These are phyloP conservation scores for Lophium mytilinum DNA, from an alignment of 495 filamentous ascomycete species.

Conservation along the genomic window DNA sequence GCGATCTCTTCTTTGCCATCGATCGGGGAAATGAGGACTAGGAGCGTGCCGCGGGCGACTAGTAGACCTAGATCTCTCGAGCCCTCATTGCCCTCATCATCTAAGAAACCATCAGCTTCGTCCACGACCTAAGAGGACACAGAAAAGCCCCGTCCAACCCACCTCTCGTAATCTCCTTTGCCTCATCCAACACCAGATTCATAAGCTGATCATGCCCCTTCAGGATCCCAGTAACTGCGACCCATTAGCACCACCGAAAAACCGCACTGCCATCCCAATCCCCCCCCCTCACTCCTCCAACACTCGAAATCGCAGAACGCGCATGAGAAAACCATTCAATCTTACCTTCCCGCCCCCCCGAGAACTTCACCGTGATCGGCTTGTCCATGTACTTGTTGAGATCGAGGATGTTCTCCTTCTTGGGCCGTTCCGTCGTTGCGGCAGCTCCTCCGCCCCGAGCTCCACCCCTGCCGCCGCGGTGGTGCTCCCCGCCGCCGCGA, in stretches of 20 bases:
- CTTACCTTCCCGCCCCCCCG: slow-evolving; percentile 84
- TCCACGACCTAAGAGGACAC: slow-evolving; percentile 3
- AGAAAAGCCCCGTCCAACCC: slow-evolving; percentile 16
- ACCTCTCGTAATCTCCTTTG: slow-evolving; percentile 84
- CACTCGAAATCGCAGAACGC: background rate
- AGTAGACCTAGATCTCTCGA: slow-evolving; percentile 80
- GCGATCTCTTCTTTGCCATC: slow-evolving; percentile 93
- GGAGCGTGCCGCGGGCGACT: slow-evolving; percentile 83
- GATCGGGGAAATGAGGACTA: slow-evolving; percentile 84
- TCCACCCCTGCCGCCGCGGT: slow-evolving; percentile 35
- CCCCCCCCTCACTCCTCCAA: background rate
- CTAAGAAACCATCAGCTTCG: slow-evolving; percentile 35
- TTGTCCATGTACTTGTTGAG: slow-evolving; percentile 94
- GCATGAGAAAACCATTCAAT: slow-evolving; percentile 1
- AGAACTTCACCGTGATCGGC: slow-evolving; percentile 90
- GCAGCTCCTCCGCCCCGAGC: slow-evolving; percentile 35
- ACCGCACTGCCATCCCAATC: slow-evolving; percentile 1
- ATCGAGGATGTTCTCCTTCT: slow-evolving; percentile 98
- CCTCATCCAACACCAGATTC: slow-evolving; percentile 94
- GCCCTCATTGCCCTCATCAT: slow-evolving; percentile 84
- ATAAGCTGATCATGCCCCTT: slow-evolving; percentile 96
- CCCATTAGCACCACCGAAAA: background rate
- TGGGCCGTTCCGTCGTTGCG: slow-evolving; percentile 64
- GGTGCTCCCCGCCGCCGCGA: slow-evolving; percentile 36
- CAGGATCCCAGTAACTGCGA: slow-evolving; percentile 69